Percentiles rank a stretch among this genome's conserved stretches.
These are phyloP conservation scores for Ganoderma meredithae DNA, from an alignment of 1,284 basidiomycete genomes.

Conservation along the genomic window DNA sequence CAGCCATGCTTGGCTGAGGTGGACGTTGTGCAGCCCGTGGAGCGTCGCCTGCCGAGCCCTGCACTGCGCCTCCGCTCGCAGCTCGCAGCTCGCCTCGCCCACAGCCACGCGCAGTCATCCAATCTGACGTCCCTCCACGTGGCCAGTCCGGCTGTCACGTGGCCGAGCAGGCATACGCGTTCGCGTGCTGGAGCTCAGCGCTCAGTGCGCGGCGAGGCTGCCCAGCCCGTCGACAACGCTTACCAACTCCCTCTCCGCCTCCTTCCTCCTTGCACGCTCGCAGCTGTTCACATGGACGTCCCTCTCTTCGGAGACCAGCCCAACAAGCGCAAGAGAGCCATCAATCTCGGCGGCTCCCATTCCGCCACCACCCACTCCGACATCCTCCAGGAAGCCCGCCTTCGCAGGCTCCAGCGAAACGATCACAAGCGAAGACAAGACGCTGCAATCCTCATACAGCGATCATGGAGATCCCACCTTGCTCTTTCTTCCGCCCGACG, in stretches of 20 bases:
- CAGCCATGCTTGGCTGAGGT: background rate
- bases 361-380: conserved; percentile 58
- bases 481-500: conserved; percentile 50
- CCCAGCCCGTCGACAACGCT: background rate
- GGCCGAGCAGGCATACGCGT: conserved; percentile 21
- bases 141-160: conserved; percentile 20
- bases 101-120: background rate
- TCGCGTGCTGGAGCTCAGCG: background rate
- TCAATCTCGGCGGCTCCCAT: conserved; percentile 78
- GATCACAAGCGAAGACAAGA: conserved; percentile 62
- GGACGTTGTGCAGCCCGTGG: background rate
- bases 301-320: conserved; percentile 55
- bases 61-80: no score
- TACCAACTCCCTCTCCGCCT: background rate
- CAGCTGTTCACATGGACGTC: conserved; percentile 25
- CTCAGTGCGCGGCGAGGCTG: background rate
- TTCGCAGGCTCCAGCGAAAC: conserved; percentile 63
- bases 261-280: background rate
- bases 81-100: no score
- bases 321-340: conserved; percentile 58
- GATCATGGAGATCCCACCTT: conserved; percentile 66
- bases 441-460: conserved; percentile 67
- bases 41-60: background rate
- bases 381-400: conserved; percentile 68
- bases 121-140: background rate